phyloP scores from a whole-genome alignment of 2,329 filamentous ascomycete species.

The Lasiodiplodia sp. region DNA sequence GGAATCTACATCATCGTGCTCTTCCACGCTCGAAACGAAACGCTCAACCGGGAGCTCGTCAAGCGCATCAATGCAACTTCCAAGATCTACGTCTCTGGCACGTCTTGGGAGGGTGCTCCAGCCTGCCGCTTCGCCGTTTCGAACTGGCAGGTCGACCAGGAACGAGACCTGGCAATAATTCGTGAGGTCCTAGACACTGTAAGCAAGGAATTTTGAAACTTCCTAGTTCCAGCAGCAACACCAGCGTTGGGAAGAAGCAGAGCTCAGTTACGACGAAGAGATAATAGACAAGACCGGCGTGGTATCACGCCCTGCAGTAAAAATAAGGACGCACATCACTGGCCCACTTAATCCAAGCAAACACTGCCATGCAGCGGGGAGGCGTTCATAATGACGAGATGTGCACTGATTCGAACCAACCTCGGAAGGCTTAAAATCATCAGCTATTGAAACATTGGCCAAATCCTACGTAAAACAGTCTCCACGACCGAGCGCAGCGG shows the following conservation, averaged over 20 bases:
- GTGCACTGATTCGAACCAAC: no score
- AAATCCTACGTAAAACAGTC: neutral
- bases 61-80: slow-evolving; percentile 75
- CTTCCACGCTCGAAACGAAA: slow-evolving; percentile 73
- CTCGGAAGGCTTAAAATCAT: neutral
- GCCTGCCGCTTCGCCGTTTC: slow-evolving; percentile 86
- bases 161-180: slow-evolving; percentile 72
- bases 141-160: slow-evolving; percentile 79
- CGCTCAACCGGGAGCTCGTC: slow-evolving; percentile 71
- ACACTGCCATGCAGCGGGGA: no score
- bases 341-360: no score
- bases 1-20: slow-evolving; percentile 75
- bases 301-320: no score
- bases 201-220: slow-evolving; percentile 18
- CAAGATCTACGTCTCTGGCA: slow-evolving; percentile 84
- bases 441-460: neutral
- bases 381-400: no score
- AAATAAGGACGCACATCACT: no score
- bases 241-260: neutral
- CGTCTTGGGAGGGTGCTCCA: slow-evolving; percentile 74
- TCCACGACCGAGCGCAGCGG: neutral
- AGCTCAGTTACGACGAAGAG: no score
- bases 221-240: slow-evolving; percentile 1
- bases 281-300: no score
- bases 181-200: slow-evolving; percentile 65